Evolutionary conservation across 345 rosid genomes (phyloP), one percentile per base, ranked within the genome.

Genomic region (Populus ilicifolia): DNA sequence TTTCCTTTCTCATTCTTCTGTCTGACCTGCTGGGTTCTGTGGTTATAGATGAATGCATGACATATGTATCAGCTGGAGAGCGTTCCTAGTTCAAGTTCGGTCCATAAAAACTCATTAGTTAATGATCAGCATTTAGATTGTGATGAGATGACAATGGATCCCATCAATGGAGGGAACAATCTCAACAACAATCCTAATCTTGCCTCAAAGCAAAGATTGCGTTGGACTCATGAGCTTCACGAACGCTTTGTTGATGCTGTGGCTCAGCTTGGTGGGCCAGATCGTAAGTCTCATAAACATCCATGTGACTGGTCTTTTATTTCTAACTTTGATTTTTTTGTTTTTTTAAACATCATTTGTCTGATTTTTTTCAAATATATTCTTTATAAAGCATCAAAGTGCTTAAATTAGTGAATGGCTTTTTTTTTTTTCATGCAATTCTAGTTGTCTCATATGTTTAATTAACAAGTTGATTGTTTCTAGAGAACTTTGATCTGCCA

Each of bases 231-330:
- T 80, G 99, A 96, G 73, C 99, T 96, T 75, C 99, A 96, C 75
- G 99, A 96, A 54, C 99, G 98, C 75, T 96, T 96, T 84, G 99
- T 96, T 73, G 96, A 93, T 88, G 94, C 98, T n/a, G 99, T 96
- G 17, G 94, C 98, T 66, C 99, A 96, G 86, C 98, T 96, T 78
- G 99, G 99, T 67, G 99, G 99, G 80, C 98, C 98, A 71, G 99
- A 96, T 85, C 84, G 98, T 96, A 83, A 90, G 98, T 96, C 75
- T 75, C 71, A 63, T 75, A 48, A 50, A 50, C 62, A 41, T 43
- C 29, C 48, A 41, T 50, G 25, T 79, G 43, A 20, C 38, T 36
- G 29, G 12, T 54, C 72, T 54, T 62, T 27, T 8, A 16, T 13
- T 50, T 50, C 18, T 14, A 71, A 29, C 25, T 20, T n/a, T 50